A percentile compares a stretch with the other conserved stretches of the same genome.
Evolutionary conservation across 164 flowering plant genomes (phyloP).

Genomic region (Piper betle): DNA sequence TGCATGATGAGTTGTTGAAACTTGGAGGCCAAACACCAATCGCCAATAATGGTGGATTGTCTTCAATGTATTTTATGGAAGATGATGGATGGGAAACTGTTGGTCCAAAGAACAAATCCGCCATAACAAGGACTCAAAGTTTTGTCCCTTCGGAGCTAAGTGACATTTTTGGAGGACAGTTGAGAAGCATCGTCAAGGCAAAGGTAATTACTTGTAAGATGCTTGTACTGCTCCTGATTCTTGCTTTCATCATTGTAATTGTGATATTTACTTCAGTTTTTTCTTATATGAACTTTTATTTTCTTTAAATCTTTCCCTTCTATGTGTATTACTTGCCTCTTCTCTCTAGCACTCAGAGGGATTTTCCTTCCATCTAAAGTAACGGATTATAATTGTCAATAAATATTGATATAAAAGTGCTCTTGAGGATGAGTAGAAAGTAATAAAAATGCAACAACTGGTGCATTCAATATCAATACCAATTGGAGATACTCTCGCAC

Average conservation of each 20-base stretch:
- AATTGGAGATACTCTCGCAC: no score
- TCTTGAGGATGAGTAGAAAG: no score
- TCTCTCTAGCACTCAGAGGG: no score
- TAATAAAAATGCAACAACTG: no score
- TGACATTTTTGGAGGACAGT: slow-evolving; percentile 84
- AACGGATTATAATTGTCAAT: no score
- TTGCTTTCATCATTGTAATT: background rate
- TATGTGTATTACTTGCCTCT: no score
- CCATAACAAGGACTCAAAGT: slow-evolving; percentile 84
- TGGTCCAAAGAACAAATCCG: slow-evolving; percentile 91
- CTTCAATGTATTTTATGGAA: slow-evolving; percentile 50
- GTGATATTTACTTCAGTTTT: background rate
- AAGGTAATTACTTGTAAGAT: slow-evolving; percentile 30
- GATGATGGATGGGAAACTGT: slow-evolving; percentile 99
- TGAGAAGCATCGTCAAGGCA: slow-evolving; percentile 86
- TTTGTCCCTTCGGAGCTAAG: slow-evolving; percentile 72
- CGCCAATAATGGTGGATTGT: slow-evolving; percentile 21
- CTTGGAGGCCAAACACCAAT: slow-evolving; percentile 40
- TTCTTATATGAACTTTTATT: no score
- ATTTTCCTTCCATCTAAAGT: no score
- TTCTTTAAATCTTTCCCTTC: no score
- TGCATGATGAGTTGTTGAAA: slow-evolving; percentile 90
- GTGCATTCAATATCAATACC: no score
- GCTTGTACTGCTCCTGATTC: no score
- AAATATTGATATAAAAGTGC: no score